These are phyloP conservation scores for Lactifluus rugatus DNA, from an alignment of 768 basidiomycete species.

Conservation along the genomic window DNA sequence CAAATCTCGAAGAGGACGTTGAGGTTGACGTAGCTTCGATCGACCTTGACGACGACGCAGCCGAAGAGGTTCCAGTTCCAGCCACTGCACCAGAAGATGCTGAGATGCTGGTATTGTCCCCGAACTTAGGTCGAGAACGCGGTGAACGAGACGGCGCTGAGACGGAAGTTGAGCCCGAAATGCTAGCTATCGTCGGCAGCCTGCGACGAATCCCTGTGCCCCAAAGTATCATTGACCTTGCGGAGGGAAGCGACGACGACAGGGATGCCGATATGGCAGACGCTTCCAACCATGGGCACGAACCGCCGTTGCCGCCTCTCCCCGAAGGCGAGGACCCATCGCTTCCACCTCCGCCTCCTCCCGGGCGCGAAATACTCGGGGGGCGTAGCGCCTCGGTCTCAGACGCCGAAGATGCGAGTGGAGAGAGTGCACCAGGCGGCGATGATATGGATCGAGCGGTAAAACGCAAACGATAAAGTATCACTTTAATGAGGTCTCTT, in stretches of 20 bases:
- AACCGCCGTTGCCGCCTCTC: conserved; percentile 11
- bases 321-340: background rate
- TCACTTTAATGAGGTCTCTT: background rate
- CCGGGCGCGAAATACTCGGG: conserved; percentile 4
- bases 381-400: conserved; percentile 15
- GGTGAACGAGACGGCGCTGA: conserved; percentile 13
- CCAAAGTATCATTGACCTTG: conserved; percentile 16
- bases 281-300: background rate
- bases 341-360: background rate
- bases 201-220: conserved; percentile 8
- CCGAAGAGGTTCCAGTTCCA: background rate
- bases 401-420: conserved; percentile 14
- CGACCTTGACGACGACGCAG: background rate
- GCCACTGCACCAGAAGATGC: background rate
- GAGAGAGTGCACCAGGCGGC: conserved; percentile 1
- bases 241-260: conserved; percentile 13
- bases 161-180: conserved; percentile 15
- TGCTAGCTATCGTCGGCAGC: background rate
- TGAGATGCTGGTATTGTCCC: conserved; percentile 12
- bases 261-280: conserved; percentile 14
- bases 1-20: conserved; percentile 92
- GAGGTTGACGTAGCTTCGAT: conserved; percentile 43
- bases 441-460: conserved; percentile 11
- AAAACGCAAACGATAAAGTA: conserved; percentile 14
- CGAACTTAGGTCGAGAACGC: conserved; percentile 4